Base-by-base conservation (phyloP, 208 protist species). In the Lotmaria passim region DNA sequence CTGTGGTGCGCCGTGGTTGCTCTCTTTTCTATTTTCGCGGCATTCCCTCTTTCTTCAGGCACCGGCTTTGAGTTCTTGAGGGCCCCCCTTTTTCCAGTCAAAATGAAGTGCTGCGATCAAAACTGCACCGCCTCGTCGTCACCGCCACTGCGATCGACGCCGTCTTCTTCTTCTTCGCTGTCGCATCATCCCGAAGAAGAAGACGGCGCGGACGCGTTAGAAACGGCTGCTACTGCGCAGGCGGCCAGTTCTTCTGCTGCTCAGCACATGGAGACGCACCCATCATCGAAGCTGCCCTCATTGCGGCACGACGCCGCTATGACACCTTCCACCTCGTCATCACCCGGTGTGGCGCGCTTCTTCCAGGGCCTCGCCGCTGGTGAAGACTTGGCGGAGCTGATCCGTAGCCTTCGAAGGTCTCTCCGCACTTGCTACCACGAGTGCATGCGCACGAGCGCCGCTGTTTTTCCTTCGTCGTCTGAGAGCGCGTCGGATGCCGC, bases 301-400 rank as follows among this genome's bases (percentile, higher is more conserved):
- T 12, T 65, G 59, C 41, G 39, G 31, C 59, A 19, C 15, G 10
- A 19, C 21, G 19, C 44, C 36, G 26, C 6, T 17, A 24, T n/a
- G 14, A 17, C 23, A 1, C 26, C 28, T 23, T 5, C 33, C 38
- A 5, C 28, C 0, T 4, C 33, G 4, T 46, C 66, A 4, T 28
- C 39, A 11, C 28, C 7, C 10, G 69, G 68, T 2, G 55, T 83
- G 17, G 52, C 50, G 1, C 48, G 60, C 5, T 87, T 76, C 71
- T 81, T 83, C 28, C 41, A 73, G 12, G 77, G 77, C 2, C 46
- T 88, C 7, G 82, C 82, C 4, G 74, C 82, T 3, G 82, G 82
- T 0, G 82, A 82, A 24, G 76, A 80, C 10, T 64, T 88, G 55
- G 33, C 38, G 19, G 66, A 68, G 44, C 75, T 88, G 19, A 59